Conservation (phyloP, 345 rosid species). For the Combretum micranthum region DNA sequence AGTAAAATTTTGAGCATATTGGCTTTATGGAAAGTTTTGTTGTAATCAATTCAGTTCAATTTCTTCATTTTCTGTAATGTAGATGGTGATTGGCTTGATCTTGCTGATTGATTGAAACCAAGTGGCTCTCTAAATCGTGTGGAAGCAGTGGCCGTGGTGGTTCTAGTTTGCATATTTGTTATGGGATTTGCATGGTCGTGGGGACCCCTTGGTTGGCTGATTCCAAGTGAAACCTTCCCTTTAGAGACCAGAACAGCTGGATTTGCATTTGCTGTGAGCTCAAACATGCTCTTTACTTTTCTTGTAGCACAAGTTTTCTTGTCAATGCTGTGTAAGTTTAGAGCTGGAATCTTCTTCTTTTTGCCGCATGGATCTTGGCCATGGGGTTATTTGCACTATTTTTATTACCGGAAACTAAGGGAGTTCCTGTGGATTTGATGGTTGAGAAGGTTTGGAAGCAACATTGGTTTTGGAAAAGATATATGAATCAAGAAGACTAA, state of each 20-base stretch:
- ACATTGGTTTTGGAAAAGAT: slow-evolving; percentile 33
- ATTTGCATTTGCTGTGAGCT: slow-evolving; percentile 42
- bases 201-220: slow-evolving; percentile 70
- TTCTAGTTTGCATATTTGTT: slow-evolving; percentile 45
- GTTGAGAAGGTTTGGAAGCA: slow-evolving; percentile 39
- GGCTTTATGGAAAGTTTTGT: no score
- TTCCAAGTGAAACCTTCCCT: slow-evolving; percentile 67
- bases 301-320: slow-evolving; percentile 65
- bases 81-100: slow-evolving; percentile 35
- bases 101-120: slow-evolving; percentile 19
- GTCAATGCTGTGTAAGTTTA: slow-evolving; percentile 48
- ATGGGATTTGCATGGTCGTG: slow-evolving; percentile 59
- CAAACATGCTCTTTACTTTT: slow-evolving; percentile 66
- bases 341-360: slow-evolving; percentile 51
- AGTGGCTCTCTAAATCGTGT: slow-evolving; percentile 24
- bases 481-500: slow-evolving; percentile 14
- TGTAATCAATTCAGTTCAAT: slow-evolving; percentile 18
- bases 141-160: slow-evolving; percentile 35
- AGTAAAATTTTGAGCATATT: no score
- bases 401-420: slow-evolving; percentile 51
- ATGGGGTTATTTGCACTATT: slow-evolving; percentile 48
- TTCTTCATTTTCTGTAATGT: slow-evolving; percentile 29
- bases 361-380: slow-evolving; percentile 43
- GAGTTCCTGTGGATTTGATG: slow-evolving; percentile 46
- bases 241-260: slow-evolving; percentile 54